phyloP scores from a whole-genome alignment of 2,329 filamentous ascomycete species.

The Penicillium sp. region DNA sequence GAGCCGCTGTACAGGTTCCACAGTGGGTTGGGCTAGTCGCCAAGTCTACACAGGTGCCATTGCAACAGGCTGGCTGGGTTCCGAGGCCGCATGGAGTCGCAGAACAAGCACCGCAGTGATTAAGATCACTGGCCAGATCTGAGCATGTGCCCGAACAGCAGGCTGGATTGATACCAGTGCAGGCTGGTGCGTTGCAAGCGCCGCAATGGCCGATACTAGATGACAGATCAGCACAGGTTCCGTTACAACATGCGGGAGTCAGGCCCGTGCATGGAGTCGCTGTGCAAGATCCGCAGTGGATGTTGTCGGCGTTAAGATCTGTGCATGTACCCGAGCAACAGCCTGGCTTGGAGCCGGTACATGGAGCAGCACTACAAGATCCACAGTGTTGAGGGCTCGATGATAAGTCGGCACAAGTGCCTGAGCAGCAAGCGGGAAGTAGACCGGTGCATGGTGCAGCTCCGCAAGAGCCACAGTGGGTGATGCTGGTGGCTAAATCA shows the following conservation, averaged over 20 bases:
- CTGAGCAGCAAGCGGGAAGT: slow-evolving; percentile 6
- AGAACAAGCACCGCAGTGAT: slow-evolving; percentile 10
- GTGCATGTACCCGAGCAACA: slow-evolving; percentile 10
- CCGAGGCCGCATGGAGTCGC: slow-evolving; percentile 7
- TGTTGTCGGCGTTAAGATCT: slow-evolving; percentile 3
- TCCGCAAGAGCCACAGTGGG: slow-evolving; percentile 6
- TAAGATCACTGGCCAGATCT: slow-evolving; percentile 2
- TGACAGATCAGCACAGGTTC: slow-evolving; percentile 4
- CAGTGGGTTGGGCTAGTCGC: slow-evolving; percentile 1
- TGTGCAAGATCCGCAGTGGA: slow-evolving; percentile 10
- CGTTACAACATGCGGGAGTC: slow-evolving; percentile 6
- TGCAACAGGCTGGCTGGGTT: slow-evolving; percentile 6
- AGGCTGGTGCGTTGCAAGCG: background rate
- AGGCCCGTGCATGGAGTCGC: slow-evolving; percentile 2
- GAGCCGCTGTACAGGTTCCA: background rate
- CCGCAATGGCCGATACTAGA: background rate
- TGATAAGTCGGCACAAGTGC: slow-evolving; percentile 6
- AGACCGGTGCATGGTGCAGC: background rate
- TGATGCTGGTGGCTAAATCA: slow-evolving; percentile 5
- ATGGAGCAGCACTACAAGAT: slow-evolving; percentile 2
- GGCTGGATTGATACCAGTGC: slow-evolving; percentile 1
- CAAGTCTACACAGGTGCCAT: slow-evolving; percentile 4
- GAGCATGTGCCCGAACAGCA: slow-evolving; percentile 13
- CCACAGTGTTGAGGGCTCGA: slow-evolving; percentile 8
- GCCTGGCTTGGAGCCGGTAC: background rate